These are phyloP conservation scores for Populus euphratica DNA, from an alignment of 345 rosid species.

Conservation along the genomic window DNA sequence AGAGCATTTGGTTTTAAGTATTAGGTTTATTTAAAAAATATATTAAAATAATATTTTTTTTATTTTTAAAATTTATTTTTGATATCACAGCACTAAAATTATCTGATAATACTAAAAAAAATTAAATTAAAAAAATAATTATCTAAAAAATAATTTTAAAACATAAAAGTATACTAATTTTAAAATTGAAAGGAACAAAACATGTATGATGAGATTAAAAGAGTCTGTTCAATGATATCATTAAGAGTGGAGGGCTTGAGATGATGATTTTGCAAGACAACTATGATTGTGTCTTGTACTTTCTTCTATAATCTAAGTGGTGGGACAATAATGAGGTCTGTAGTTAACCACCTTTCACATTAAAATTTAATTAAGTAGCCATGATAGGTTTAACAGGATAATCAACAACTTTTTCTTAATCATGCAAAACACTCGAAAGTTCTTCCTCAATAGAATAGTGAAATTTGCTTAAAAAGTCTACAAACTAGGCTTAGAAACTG, in stretches of 20 bases:
- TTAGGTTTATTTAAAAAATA: too few relatives aligned
- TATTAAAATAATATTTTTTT: too few relatives aligned
- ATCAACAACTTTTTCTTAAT: too few relatives aligned
- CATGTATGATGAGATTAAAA: constrained; percentile 19
- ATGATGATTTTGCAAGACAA: constrained; percentile 40
- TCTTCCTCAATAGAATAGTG: neutral
- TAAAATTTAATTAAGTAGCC: neutral
- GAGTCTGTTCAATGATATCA: constrained; percentile 18
- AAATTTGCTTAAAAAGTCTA: neutral
- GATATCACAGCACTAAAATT: too few relatives aligned
- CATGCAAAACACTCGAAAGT: neutral
- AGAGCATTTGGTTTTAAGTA: too few relatives aligned
- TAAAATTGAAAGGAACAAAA: constrained; percentile 4
- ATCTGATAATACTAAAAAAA: too few relatives aligned
- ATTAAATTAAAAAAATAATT: too few relatives aligned
- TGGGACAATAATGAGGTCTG: constrained; percentile 24
- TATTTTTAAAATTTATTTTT: too few relatives aligned
- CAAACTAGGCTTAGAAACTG: neutral
- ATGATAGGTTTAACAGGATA: neutral
- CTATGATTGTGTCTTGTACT: constrained; percentile 56
- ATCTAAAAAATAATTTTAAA: too few relatives aligned
- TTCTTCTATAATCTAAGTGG: constrained; percentile 20
- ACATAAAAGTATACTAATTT: too few relatives aligned
- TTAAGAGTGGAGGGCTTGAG: constrained; percentile 25
- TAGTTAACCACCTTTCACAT: neutral